Evolutionary conservation across 805 yeast genomes (phyloP).

Genomic region (Candida coquimbonensis): DNA sequence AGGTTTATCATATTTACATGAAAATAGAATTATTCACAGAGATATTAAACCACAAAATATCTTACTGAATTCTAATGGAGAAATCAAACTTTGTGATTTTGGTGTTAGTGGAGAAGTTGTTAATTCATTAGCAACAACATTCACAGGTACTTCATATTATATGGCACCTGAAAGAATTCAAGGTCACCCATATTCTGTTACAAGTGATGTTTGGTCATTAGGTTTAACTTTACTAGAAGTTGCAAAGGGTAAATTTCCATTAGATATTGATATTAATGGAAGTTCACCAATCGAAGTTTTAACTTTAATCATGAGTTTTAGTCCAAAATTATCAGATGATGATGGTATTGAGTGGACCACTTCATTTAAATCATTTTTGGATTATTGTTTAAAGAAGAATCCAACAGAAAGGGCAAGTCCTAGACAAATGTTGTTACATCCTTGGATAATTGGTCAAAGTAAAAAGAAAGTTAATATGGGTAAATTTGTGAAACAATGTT

Average conservation of each 20-base stretch:
- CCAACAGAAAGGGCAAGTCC: conserved; percentile 83
- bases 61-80: conserved; percentile 64
- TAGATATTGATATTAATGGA: conserved; percentile 29
- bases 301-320: conserved; percentile 70
- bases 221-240: conserved; percentile 91
- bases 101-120: conserved; percentile 98
- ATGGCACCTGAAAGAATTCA: conserved; percentile 98
- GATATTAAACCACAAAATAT: conserved; percentile 97
- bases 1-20: conserved; percentile 85
- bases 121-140: conserved; percentile 90
- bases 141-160: conserved; percentile 94
- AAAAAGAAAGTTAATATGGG: conserved; percentile 75
- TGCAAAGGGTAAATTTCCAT: conserved; percentile 88
- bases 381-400: conserved; percentile 75
- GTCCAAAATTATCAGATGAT: conserved; percentile 75
- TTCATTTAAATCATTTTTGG: conserved; percentile 75
- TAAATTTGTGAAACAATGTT: conserved; percentile 57
- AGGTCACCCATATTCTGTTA: conserved; percentile 92
- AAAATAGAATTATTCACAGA: conserved; percentile 82
- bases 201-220: conserved; percentile 94
- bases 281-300: conserved; percentile 84
- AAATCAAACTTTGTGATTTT: conserved; percentile 90
- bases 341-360: conserved; percentile 75
- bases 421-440: conserved; percentile 86
- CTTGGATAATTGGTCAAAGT: conserved; percentile 83